Percentiles rank a stretch among this genome's conserved stretches.
phyloP scores from a whole-genome alignment of 805 yeast species.

The Metschnikowia matae region DNA sequence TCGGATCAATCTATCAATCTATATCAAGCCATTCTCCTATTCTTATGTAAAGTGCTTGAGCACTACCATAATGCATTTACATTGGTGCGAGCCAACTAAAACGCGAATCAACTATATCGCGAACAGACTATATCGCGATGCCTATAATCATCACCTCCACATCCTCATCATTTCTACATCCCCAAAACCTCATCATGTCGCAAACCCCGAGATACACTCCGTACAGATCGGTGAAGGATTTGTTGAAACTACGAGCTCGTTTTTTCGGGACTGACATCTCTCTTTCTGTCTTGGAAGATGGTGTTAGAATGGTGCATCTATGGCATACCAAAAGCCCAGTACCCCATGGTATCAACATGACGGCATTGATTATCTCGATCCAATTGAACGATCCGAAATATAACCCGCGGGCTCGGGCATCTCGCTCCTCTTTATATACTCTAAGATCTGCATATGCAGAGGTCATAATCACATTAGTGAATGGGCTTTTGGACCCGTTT shows the following conservation, averaged over 20 bases:
- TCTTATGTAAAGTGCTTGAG: not conserved
- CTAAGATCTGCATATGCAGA: slow-evolving; percentile 57
- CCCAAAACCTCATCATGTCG: not conserved
- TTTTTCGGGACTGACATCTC: slow-evolving; percentile 6
- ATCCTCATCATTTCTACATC: not conserved
- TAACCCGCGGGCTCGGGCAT: slow-evolving; percentile 1
- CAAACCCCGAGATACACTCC: slow-evolving; percentile 8
- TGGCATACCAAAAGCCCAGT: slow-evolving; percentile 56
- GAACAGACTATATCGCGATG: not conserved
- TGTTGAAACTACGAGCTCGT: slow-evolving; percentile 8
- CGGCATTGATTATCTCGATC: slow-evolving; percentile 55
- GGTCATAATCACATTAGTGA: slow-evolving; percentile 81
- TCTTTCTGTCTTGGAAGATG: slow-evolving; percentile 1
- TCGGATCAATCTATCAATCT: not conserved
- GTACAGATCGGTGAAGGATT: slow-evolving; percentile 9
- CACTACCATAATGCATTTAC: not conserved
- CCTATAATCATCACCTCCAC: not conserved
- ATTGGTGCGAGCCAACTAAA: not conserved
- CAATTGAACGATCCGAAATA: slow-evolving; percentile 37
- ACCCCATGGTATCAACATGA: slow-evolving; percentile 71
- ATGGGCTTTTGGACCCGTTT: slow-evolving; percentile 82
- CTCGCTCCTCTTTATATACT: not conserved
- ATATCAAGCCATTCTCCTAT: not conserved
- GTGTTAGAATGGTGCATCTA: slow-evolving; percentile 39
- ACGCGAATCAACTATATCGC: no score